Base-by-base conservation (phyloP, 2,329 filamentous ascomycete genomes). In the Neonectria sp. region DNA sequence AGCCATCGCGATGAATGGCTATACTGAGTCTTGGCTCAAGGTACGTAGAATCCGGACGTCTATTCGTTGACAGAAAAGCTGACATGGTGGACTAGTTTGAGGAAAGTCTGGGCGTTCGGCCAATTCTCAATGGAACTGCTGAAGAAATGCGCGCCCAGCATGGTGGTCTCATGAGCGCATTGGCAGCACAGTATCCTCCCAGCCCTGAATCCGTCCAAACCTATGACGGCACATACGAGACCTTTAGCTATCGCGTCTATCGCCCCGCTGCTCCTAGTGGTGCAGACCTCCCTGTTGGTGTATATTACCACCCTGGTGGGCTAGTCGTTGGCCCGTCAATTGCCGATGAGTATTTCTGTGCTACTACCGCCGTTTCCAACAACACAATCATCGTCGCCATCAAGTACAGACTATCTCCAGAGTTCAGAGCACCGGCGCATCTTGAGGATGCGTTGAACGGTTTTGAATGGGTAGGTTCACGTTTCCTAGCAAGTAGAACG, bases 71-170 rank as follows among this genome's bases (percentile, higher is more conserved):
- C 46, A 51, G 25, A 29, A 21, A n/a, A 21, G 46, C 46, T 51
- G n/a, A 51, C 25, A 25, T 4, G 27, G 29, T 29, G 4, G 9
- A 27, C 46, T 6, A 51, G 46, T 51, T 51, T 21, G 46, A 51
- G 46, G 46, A 51, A 15, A 29, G 24, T 21, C 24, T 51, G 25
- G 46, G 46, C 46, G 46, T 29, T 51, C 46, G 24, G 9, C 46
- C 46, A 27, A 27, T 51, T 15, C 46, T 51, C 46, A 51, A 29
- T 29, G 46, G 46, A 51, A 51, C 4, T n/a, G 46, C 46, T n/a
- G 46, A 51, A 9, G 46, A 51, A 51, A 51, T 51, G 27, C 46
- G 46, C 21, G 25, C 46, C 9, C 46, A 51, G 46, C 46, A 51
- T 51, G 13, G 40, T n/a, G 40, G 27, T 29, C 27, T 29, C 27